Conservation (phyloP, 371 early-diverging fungal species). For the Zychaea mexicana region DNA sequence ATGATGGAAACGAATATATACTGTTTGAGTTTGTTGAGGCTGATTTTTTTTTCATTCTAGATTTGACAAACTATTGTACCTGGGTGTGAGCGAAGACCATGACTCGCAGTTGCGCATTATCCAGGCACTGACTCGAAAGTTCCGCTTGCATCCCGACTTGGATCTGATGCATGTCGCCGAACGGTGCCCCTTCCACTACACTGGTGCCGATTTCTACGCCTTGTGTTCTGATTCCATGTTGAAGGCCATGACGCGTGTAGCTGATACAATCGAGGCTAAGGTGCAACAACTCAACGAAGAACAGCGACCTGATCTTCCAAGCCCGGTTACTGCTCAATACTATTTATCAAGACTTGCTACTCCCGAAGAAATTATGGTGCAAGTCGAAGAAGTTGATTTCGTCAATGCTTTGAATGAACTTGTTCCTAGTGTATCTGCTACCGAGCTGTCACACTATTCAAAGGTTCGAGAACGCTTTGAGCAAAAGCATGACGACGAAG, state of each 20-base stretch:
- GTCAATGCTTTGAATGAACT: slow-evolving; percentile 80
- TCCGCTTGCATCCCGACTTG: slow-evolving; percentile 78
- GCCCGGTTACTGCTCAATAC: slow-evolving; percentile 26
- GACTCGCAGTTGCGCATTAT: slow-evolving; percentile 87
- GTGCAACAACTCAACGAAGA: slow-evolving; percentile 47
- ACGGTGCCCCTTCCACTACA: slow-evolving; percentile 87
- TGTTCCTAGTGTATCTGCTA: slow-evolving; percentile 86
- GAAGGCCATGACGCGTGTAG: slow-evolving; percentile 92
- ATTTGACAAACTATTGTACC: slow-evolving; percentile 95
- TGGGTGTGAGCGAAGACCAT: slow-evolving; percentile 90
- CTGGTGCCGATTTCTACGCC: slow-evolving; percentile 98
- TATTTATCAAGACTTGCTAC: slow-evolving; percentile 25
- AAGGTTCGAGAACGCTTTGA: slow-evolving; percentile 72
- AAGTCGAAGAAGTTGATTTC: slow-evolving; percentile 85
- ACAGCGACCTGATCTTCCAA: slow-evolving; percentile 20
- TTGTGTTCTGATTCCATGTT: slow-evolving; percentile 96
- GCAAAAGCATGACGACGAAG: slow-evolving; percentile 30
- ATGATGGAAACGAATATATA: background rate
- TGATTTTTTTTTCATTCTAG: slow-evolving; percentile 32
- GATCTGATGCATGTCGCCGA: slow-evolving; percentile 78
- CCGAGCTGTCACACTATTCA: slow-evolving; percentile 89
- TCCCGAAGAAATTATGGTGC: slow-evolving; percentile 68
- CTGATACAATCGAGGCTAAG: slow-evolving; percentile 74
- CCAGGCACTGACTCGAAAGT: slow-evolving; percentile 92
- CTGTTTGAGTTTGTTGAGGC: background rate